Percentiles rank a stretch among this genome's conserved stretches.
phyloP scores from a whole-genome alignment of 1,284 basidiomycete species.

The Ceratorhiza oryzae-sativae region DNA sequence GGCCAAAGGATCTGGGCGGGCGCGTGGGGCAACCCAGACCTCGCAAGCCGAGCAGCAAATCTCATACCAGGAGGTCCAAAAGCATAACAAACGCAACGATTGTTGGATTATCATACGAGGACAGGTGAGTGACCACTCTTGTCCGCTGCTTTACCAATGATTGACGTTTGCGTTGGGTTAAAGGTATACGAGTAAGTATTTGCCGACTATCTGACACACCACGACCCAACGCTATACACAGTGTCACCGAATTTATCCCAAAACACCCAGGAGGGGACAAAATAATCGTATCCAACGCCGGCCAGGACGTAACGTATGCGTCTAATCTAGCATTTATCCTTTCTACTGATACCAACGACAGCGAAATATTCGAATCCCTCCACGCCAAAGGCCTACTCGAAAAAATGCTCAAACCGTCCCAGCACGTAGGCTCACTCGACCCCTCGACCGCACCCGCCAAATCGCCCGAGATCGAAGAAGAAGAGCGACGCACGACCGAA shows the following conservation, averaged over 20 bases:
- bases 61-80: conserved; percentile 41
- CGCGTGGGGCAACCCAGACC: conserved; percentile 20
- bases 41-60: conserved; percentile 35
- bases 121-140: conserved; percentile 28
- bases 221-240: conserved; percentile 46
- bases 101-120: conserved; percentile 43
- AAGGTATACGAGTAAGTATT: conserved; percentile 42
- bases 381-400: conserved; percentile 55
- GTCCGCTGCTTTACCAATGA: not conserved
- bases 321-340: not conserved
- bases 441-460: conserved; percentile 50
- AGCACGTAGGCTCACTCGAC: conserved; percentile 54
- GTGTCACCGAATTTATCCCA: conserved; percentile 57
- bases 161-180: not conserved
- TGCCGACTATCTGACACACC: not conserved
- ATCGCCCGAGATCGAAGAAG: conserved; percentile 48
- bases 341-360: not conserved
- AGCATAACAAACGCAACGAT: conserved; percentile 42
- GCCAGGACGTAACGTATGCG: conserved; percentile 71
- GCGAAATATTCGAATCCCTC: conserved; percentile 47
- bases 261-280: conserved; percentile 81
- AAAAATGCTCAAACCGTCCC: conserved; percentile 48
- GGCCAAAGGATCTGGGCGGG: conserved; percentile 7
- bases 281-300: conserved; percentile 81
- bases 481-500: conserved; percentile 50